phyloP scores from a whole-genome alignment of 1,284 basidiomycete genomes.

The Naganishia sp. region DNA sequence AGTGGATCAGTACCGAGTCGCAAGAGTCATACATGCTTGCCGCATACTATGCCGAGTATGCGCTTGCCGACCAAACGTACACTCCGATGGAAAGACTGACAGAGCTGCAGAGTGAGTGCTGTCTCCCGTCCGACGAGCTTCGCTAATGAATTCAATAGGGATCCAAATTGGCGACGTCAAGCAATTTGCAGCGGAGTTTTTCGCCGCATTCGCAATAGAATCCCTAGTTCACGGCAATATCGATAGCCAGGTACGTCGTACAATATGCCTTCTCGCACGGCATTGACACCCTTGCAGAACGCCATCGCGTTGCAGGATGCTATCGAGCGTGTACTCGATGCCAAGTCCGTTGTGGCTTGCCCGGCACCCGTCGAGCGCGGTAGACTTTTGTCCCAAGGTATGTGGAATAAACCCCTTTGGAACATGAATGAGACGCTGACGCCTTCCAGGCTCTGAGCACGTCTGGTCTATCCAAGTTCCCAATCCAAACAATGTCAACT shows the following conservation, averaged over 20 bases:
- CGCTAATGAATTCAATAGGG: conserved; percentile 54
- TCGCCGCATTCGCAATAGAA: conserved; percentile 72
- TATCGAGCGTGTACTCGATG: conserved; percentile 68
- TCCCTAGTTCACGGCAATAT: conserved; percentile 88
- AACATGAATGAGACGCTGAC: not conserved
- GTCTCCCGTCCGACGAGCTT: conserved; percentile 6
- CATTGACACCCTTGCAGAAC: conserved; percentile 58
- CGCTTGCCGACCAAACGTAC: conserved; percentile 74
- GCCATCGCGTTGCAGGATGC: conserved; percentile 72
- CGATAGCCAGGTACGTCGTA: conserved; percentile 65
- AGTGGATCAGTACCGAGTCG: conserved; percentile 84
- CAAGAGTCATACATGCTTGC: conserved; percentile 82
- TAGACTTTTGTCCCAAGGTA: conserved; percentile 69
- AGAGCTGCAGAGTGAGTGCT: conserved; percentile 69
- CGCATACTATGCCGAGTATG: conserved; percentile 74
- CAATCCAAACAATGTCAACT: conserved; percentile 89
- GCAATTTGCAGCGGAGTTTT: conserved; percentile 64
- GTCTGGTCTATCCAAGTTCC: conserved; percentile 71
- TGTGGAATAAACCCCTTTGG: conserved; percentile 29
- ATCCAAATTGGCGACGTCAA: conserved; percentile 72
- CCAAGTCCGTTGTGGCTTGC: conserved; percentile 60
- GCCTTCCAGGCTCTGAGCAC: conserved; percentile 65
- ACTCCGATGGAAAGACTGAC: conserved; percentile 74
- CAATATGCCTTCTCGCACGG: not conserved
- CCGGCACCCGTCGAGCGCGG: conserved; percentile 64